Conservation (phyloP, 23 red algal species). For the Gracilaria domingensis region DNA sequence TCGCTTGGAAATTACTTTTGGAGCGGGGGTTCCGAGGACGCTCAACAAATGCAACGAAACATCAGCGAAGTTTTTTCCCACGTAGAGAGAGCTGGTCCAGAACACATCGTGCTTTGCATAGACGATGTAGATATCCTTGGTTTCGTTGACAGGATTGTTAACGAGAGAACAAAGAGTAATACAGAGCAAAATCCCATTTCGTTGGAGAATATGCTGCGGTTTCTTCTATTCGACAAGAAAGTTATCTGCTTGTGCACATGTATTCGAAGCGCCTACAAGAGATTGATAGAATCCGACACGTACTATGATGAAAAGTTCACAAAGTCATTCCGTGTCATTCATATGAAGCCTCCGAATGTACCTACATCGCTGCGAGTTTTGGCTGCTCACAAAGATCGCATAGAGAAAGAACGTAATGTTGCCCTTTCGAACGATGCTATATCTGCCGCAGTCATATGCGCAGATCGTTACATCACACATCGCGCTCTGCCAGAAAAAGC, state of each 20-base stretch:
- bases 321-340: conserved; percentile 62
- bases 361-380: conserved; percentile 36
- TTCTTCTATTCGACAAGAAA: conserved; percentile 64
- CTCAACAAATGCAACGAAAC: conserved; percentile 25
- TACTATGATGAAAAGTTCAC: conserved; percentile 78
- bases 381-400: conserved; percentile 27
- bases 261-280: conserved; percentile 61
- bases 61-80: conserved; percentile 43
- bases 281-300: conserved; percentile 53
- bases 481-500: conserved; percentile 61
- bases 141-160: conserved; percentile 56
- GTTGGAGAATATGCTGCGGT: conserved; percentile 64
- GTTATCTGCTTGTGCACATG: conserved; percentile 74
- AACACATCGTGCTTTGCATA: conserved; percentile 72
- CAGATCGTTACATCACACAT: conserved; percentile 49
- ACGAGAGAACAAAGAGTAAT: background rate
- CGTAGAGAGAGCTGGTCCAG: conserved; percentile 60
- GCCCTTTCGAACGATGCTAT: conserved; percentile 33
- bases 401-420: conserved; percentile 33
- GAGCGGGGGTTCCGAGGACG: conserved; percentile 13
- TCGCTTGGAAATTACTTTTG: conserved; percentile 64
- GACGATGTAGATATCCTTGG: conserved; percentile 69
- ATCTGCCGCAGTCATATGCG: conserved; percentile 18
- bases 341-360: conserved; percentile 45
- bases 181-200: conserved; percentile 18